Evolutionary conservation across 176 grass and related monocot genomes (phyloP), one percentile per base, ranked within the genome.

Genomic region (Oropetium thomaeum): DNA sequence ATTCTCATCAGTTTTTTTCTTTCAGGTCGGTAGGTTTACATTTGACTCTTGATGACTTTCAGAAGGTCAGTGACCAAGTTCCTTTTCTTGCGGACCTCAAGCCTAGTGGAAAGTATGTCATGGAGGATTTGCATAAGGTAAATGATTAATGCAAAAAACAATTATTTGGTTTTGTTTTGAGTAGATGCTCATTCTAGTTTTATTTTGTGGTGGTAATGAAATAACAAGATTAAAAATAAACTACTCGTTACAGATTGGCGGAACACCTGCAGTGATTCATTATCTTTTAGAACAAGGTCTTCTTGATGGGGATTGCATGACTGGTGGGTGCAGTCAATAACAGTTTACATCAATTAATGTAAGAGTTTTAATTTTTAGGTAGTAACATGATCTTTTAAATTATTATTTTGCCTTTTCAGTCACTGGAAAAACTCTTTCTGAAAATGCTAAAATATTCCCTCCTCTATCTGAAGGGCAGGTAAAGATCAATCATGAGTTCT

Each of bases 41-140:
- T 61, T 88, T 98, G 70, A 92, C 84, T 29, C 88, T 98, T 60
- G 95, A 98, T 88, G 95, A 98, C 88, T 98, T 98, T 78, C 95
- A 98, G 84, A 98, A 92, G 86, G 84, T 98, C 71, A 98, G 95
- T 73, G 89, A 98, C 30, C 86, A 94, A 66, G 89, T 98, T 48
- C 95, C 95, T 58, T 98, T 98, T 64, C 95, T 98, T 71, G 95
- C 95, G 16, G 95, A 98, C 76, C 91, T 98, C 58, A 98, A 98
- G 72, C 95, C 95, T 40, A 98, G 95, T 82, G 95, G 95, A 44
- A 98, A 94, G 44, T 98, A 92, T 94, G 95, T 98, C 41, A 98
- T 98, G 95, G 95, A 98, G 71, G 95, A 98, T 86, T 67, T 98
- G 67, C 95, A 98, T 67, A 93, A 88, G 95, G 95, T 86, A 93